Conservation (phyloP, 306 rosid genomes). For the Cajanus cajan region DNA sequence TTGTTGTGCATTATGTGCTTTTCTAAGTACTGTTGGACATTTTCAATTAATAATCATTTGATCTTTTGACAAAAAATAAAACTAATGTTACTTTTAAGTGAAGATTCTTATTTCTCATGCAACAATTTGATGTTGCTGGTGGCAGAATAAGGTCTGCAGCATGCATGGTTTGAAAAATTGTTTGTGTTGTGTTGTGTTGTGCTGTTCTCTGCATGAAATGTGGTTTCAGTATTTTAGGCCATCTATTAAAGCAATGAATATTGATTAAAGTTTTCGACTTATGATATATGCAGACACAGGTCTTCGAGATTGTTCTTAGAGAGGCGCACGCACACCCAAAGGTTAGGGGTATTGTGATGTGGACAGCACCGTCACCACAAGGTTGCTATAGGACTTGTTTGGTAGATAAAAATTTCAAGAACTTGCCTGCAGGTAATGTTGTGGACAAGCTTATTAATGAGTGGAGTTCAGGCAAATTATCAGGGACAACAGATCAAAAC, state of each 20-base stretch:
- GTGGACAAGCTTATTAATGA: slow-evolving; percentile 64
- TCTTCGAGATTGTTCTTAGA: slow-evolving; percentile 61
- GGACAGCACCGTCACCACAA: slow-evolving; percentile 52
- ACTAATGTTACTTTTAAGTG: background rate
- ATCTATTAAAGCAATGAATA: background rate
- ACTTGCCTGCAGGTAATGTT: slow-evolving; percentile 65
- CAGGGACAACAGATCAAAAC: slow-evolving; percentile 26
- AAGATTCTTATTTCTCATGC: background rate
- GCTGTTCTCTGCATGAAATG: background rate
- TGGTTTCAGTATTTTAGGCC: background rate
- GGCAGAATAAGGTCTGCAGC: background rate
- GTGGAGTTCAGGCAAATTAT: slow-evolving; percentile 41
- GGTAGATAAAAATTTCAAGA: slow-evolving; percentile 58
- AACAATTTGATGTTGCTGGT: background rate
- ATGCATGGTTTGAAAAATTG: background rate
- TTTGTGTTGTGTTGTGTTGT: background rate
- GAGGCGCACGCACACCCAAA: slow-evolving; percentile 66
- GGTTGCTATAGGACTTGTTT: slow-evolving; percentile 63
- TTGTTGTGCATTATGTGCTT: no score
- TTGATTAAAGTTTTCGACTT: background rate
- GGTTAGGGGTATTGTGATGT: slow-evolving; percentile 59
- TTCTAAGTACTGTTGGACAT: no score
- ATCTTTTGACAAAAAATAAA: no score
- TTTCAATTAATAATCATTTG: no score
- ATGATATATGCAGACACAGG: slow-evolving; percentile 34